Evolutionary conservation across 129 eudicot species (phyloP).

Genomic region (Centaurea solstitialis): DNA sequence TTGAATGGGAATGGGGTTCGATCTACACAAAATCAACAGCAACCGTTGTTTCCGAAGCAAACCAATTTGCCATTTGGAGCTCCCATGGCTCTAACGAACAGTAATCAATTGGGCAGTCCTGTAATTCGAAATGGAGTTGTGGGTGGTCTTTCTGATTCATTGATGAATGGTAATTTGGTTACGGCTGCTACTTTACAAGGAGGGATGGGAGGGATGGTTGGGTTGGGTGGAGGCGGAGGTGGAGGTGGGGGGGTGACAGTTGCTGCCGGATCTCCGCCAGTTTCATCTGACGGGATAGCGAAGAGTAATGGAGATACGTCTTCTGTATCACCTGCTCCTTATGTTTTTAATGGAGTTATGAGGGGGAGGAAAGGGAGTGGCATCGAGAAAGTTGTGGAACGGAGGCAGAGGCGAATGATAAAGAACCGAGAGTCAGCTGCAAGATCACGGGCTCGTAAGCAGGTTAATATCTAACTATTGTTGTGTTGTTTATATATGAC

Average conservation of each 20-base stretch:
- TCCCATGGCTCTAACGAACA: slow-evolving; percentile 53
- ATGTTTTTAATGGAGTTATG: slow-evolving; percentile 70
- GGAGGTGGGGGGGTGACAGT: slow-evolving; percentile 53
- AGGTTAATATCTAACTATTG: slow-evolving; percentile 47
- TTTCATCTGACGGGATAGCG: slow-evolving; percentile 76
- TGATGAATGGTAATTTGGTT: slow-evolving; percentile 47
- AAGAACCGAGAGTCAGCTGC: slow-evolving; percentile 98
- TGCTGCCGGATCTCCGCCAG: slow-evolving; percentile 72
- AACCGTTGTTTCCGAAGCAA: slow-evolving; percentile 36
- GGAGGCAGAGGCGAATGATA: slow-evolving; percentile 96
- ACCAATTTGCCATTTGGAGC: slow-evolving; percentile 51
- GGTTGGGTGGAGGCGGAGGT: slow-evolving; percentile 49
- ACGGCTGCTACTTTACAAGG: slow-evolving; percentile 48
- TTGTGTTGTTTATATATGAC: neutral
- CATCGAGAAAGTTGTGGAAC: slow-evolving; percentile 84
- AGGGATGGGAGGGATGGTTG: slow-evolving; percentile 59
- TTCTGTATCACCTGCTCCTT: slow-evolving; percentile 90
- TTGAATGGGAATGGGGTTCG: slow-evolving; percentile 69
- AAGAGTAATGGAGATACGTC: slow-evolving; percentile 90
- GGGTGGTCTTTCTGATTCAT: slow-evolving; percentile 58
- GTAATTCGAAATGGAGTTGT: slow-evolving; percentile 63
- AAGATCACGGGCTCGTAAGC: slow-evolving; percentile 97
- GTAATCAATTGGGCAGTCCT: slow-evolving; percentile 57
- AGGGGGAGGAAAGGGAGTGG: slow-evolving; percentile 68
- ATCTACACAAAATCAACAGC: slow-evolving; percentile 50